These are phyloP conservation scores for Lithocarpus polystachyus DNA, from an alignment of 306 rosid species.

Conservation along the genomic window DNA sequence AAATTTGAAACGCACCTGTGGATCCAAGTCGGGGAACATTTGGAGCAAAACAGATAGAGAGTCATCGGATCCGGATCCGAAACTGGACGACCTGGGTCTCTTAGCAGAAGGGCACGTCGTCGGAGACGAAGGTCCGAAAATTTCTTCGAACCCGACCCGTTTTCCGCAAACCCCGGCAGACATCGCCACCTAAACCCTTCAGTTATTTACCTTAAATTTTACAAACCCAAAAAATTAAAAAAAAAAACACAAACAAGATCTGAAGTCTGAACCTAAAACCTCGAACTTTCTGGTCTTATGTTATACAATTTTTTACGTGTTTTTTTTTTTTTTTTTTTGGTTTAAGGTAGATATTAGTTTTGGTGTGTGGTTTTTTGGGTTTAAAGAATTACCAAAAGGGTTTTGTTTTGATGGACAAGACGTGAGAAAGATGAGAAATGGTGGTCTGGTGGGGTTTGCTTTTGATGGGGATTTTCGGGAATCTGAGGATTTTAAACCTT, in stretches of 20 bases:
- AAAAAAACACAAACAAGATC: neutral
- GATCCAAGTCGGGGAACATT: conserved; percentile 34
- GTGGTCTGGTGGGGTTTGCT: conserved; percentile 1
- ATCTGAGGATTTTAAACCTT: conserved; percentile 16
- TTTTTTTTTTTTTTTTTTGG: neutral
- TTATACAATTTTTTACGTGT: neutral
- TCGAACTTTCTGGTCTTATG: neutral
- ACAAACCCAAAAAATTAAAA: neutral
- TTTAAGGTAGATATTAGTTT: neutral
- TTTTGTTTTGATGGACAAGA: neutral
- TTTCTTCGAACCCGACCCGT: conserved; percentile 40
- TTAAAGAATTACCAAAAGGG: conserved; percentile 1
- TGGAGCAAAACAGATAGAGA: conserved; percentile 24
- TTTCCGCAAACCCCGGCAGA: conserved; percentile 41
- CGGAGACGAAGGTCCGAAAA: conserved; percentile 43
- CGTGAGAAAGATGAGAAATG: neutral
- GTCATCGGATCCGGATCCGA: conserved; percentile 19
- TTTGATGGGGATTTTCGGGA: conserved; percentile 19
- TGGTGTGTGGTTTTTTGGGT: neutral
- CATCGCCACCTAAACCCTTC: conserved; percentile 16
- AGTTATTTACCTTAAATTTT: neutral
- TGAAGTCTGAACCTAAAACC: conserved; percentile 1
- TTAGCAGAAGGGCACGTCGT: conserved; percentile 30
- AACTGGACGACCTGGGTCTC: conserved; percentile 28
- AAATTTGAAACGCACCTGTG: conserved; percentile 23